phyloP scores from a whole-genome alignment of 441 rosid species.

The Euphorbia schlechtendalii region DNA sequence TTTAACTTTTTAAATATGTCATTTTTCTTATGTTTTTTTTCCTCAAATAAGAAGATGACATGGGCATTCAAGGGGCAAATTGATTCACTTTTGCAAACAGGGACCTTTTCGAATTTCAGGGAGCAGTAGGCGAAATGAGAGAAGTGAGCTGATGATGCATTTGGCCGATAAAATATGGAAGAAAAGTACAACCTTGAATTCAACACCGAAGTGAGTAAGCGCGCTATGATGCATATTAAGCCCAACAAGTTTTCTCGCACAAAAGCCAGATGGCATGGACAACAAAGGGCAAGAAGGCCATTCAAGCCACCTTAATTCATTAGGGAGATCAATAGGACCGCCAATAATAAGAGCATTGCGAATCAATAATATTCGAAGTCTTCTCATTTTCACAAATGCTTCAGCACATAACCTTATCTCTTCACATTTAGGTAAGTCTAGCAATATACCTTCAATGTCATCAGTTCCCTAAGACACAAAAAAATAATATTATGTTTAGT shows the following conservation, averaged over 20 bases:
- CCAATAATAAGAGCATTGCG: neutral
- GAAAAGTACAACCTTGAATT: constrained; percentile 15
- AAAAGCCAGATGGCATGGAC: constrained; percentile 15
- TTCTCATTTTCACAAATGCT: constrained; percentile 14
- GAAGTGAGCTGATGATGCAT: too few species aligned
- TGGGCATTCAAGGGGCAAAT: too few species aligned
- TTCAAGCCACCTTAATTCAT: constrained; percentile 19
- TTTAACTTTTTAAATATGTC: too few species aligned
- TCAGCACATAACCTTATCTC: constrained; percentile 13
- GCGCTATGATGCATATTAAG: constrained; percentile 16
- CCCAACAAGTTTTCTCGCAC: constrained; percentile 15
- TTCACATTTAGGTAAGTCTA: constrained; percentile 13
- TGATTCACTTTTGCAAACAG: too few species aligned
- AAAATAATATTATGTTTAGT: neutral
- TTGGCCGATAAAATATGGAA: neutral
- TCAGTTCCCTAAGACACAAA: constrained; percentile 15
- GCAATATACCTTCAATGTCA: constrained; percentile 20
- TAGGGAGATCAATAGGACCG: constrained; percentile 19
- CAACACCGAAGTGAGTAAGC: constrained; percentile 11
- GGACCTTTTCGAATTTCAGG: too few species aligned
- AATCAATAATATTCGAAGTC: constrained; percentile 8
- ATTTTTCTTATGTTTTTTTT: too few species aligned
- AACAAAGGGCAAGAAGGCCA: constrained; percentile 20
- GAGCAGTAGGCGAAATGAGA: too few species aligned
- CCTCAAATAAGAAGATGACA: too few species aligned